These are phyloP conservation scores for Oryza brachyantha DNA, from an alignment of 176 grass and related monocot species.

Conservation along the genomic window DNA sequence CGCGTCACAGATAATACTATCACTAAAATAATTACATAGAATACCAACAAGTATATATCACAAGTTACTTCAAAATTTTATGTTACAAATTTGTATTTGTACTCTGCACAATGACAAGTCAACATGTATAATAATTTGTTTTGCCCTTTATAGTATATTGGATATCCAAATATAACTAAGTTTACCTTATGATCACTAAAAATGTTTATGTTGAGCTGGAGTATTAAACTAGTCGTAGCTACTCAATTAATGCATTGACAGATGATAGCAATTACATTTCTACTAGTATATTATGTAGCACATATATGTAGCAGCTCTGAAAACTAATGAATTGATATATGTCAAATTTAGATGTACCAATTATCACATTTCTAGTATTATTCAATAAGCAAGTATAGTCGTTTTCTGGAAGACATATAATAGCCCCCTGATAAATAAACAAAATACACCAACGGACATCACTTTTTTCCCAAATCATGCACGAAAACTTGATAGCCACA, in stretches of 20 bases:
- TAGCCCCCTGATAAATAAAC: background rate
- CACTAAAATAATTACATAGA: constrained; percentile 16
- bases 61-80: background rate
- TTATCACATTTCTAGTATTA: background rate
- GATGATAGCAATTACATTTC: no score
- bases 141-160: background rate
- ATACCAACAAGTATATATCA: background rate
- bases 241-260: no score
- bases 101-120: background rate
- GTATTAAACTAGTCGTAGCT: background rate
- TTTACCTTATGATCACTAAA: background rate
- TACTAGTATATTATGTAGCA: no score
- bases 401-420: background rate
- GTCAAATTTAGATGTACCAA: background rate
- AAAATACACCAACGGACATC: background rate
- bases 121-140: background rate
- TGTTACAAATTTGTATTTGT: background rate
- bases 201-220: background rate
- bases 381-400: background rate
- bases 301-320: background rate
- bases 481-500: constrained; percentile 7
- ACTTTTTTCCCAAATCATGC: background rate
- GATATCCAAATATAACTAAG: background rate
- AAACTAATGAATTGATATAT: background rate
- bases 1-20: background rate